Percentiles rank a stretch among this genome's conserved stretches.
Evolutionary conservation across 805 yeast species (phyloP).

Genomic region (Saccharomyces kudriavzevii): DNA sequence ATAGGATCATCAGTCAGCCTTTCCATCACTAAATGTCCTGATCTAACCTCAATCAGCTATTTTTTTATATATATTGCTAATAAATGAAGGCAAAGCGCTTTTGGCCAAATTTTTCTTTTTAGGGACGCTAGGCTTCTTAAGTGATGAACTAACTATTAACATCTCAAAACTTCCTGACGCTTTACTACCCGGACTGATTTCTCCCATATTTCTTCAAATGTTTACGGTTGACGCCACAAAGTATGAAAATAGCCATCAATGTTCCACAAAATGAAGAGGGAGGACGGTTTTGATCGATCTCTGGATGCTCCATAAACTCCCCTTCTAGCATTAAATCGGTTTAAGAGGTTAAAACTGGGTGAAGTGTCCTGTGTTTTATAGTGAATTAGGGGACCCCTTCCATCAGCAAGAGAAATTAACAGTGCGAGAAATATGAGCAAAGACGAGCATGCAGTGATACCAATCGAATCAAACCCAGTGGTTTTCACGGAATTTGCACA

Average conservation of each 20-base stretch:
- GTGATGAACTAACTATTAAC: not conserved
- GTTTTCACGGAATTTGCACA: conserved; percentile 65
- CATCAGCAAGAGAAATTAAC: not conserved
- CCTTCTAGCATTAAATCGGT: not conserved
- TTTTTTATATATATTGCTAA: too few species aligned
- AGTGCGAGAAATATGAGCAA: conserved; percentile 8
- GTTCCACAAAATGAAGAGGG: not conserved
- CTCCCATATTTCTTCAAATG: not conserved
- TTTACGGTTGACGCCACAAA: not conserved
- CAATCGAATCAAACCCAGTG: conserved; percentile 85
- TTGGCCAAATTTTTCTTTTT: not conserved
- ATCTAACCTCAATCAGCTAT: not conserved
- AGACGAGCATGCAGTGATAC: conserved; percentile 47
- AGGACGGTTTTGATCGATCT: not conserved
- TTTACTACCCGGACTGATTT: not conserved
- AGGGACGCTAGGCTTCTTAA: not conserved
- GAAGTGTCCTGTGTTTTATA: not conserved
- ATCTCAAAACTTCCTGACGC: not conserved
- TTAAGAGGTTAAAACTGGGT: not conserved
- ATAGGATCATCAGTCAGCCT: not conserved
- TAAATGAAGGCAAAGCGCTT: not conserved
- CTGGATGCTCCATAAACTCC: not conserved
- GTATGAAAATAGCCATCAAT: not conserved
- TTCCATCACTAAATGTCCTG: not conserved
- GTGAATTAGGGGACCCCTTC: not conserved